These are phyloP conservation scores for Aureobasidium sp. DNA, from an alignment of 2,329 filamentous ascomycete genomes.

Conservation along the genomic window DNA sequence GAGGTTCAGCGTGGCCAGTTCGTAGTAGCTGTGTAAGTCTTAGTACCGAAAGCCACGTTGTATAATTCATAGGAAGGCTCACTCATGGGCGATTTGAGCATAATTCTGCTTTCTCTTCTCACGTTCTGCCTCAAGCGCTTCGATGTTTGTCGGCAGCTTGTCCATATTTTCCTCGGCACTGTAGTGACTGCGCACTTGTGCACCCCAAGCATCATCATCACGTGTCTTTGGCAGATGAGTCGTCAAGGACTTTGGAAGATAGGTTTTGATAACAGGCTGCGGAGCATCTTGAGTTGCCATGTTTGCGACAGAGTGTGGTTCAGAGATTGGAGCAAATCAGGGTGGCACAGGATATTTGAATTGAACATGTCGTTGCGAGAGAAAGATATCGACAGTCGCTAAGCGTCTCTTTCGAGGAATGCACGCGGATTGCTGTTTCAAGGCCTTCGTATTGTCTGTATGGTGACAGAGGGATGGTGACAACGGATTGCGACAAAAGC, in stretches of 20 bases:
- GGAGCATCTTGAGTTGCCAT: neutral
- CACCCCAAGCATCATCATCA: neutral
- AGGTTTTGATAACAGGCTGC: neutral
- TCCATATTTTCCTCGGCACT: neutral
- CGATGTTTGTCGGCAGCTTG: neutral
- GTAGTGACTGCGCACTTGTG: neutral
- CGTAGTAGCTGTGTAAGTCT: conserved; percentile 39
- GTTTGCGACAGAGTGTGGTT: neutral
- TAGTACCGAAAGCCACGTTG: neutral
- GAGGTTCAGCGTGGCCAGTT: conserved; percentile 43
- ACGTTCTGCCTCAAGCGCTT: neutral
- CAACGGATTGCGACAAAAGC: neutral
- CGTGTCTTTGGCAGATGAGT: neutral
- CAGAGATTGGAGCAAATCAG: neutral
- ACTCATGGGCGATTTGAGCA: conserved; percentile 6
- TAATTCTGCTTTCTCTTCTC: conserved; percentile 1
- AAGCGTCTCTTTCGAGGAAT: neutral
- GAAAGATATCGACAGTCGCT: neutral
- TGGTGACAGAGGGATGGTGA: neutral
- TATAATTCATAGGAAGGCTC: neutral
- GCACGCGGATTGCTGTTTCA: neutral
- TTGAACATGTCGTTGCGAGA: neutral
- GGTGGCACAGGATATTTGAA: neutral
- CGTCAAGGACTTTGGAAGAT: neutral
- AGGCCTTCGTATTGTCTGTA: neutral